These are phyloP conservation scores for Taphrina wiesneri DNA, from an alignment of 1,139 yeast species.

Conservation along the genomic window DNA sequence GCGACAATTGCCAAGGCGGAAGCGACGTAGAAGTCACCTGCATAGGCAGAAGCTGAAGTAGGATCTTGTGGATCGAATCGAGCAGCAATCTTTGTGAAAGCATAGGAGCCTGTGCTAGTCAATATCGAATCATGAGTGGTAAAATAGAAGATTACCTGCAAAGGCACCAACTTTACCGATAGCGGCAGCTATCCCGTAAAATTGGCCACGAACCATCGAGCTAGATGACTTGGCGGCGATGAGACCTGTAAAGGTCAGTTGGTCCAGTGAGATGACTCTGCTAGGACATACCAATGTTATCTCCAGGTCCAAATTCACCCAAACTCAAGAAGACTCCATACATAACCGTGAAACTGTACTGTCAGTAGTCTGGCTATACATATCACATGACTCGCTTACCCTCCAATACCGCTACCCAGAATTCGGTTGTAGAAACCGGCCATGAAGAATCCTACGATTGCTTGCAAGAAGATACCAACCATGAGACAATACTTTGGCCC, in stretches of 20 bases:
- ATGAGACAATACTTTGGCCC: conserved; percentile 83
- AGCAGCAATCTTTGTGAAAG: conserved; percentile 68
- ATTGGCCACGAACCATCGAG: conserved; percentile 84
- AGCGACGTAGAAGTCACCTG: conserved; percentile 80
- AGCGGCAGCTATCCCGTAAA: conserved; percentile 90
- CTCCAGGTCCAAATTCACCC: conserved; percentile 96
- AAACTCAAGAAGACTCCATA: conserved; percentile 82
- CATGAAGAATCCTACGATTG: conserved; percentile 80
- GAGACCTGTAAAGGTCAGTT: conserved; percentile 43
- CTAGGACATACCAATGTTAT: conserved; percentile 61
- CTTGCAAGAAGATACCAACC: conserved; percentile 70
- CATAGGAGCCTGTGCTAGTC: conserved; percentile 53
- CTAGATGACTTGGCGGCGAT: conserved; percentile 85
- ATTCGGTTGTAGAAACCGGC: conserved; percentile 66
- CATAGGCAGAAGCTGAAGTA: conserved; percentile 53
- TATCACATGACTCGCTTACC: conserved; percentile 40
- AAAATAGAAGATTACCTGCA: conserved; percentile 53
- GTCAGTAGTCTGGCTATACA: neutral
- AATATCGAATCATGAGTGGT: neutral
- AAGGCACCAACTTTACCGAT: conserved; percentile 89
- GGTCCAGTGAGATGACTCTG: conserved; percentile 44
- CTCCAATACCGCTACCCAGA: conserved; percentile 60
- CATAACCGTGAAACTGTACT: conserved; percentile 61
- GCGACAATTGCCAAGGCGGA: conserved; percentile 73
- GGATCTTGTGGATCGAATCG: conserved; percentile 48